Evolutionary conservation across 441 rosid genomes (phyloP).

Genomic region (Populus hybrid): DNA sequence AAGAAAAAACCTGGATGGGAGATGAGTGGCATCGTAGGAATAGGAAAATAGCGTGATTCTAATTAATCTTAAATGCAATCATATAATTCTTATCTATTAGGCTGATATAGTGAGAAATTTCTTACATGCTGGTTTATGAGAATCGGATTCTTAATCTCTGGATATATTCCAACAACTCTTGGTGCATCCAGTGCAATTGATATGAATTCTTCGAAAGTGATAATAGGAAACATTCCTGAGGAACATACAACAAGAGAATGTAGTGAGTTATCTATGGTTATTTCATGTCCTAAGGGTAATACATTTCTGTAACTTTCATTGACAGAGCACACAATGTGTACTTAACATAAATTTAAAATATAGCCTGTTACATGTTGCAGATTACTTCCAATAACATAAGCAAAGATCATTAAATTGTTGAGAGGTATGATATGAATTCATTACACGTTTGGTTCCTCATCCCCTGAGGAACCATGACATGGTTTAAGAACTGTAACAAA

Average conservation of each 20-base stretch:
- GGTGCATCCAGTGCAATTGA: conserved; percentile 83
- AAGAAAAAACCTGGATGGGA: neutral
- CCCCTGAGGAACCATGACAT: too few relatives aligned
- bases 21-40: neutral
- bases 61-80: neutral
- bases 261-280: neutral
- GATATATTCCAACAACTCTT: conserved; percentile 94
- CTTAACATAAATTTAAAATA: neutral
- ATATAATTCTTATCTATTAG: neutral
- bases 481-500: conserved; percentile 1
- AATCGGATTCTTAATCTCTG: conserved; percentile 92
- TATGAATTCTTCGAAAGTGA: conserved; percentile 89
- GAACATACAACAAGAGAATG: conserved; percentile 12
- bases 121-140: conserved; percentile 78
- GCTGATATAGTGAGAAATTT: conserved; percentile 13
- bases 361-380: neutral
- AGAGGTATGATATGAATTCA: neutral
- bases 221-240: conserved; percentile 73
- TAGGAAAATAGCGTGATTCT: neutral
- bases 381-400: neutral
- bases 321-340: neutral
- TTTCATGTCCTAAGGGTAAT: neutral
- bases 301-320: neutral
- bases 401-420: too few relatives aligned
- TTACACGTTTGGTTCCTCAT: neutral